A percentile compares a stretch with the other conserved stretches of the same genome.
phyloP scores from a whole-genome alignment of 2,329 filamentous ascomycete species.

The Pyrenophora graminea region DNA sequence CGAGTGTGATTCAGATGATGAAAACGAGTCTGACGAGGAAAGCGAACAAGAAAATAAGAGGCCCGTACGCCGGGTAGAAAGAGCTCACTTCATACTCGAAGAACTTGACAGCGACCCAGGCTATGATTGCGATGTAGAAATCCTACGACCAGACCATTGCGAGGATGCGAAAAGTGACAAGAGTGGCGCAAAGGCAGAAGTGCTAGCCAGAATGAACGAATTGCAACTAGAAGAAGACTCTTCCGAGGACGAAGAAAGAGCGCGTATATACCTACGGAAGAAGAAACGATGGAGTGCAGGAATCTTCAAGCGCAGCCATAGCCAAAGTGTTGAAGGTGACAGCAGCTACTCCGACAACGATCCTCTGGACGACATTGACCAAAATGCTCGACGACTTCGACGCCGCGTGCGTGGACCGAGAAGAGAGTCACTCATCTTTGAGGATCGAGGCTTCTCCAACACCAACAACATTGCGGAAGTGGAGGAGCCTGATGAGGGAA shows the following conservation, averaged over 20 bases:
- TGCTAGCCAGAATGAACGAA: constrained; percentile 41
- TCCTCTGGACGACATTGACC: constrained; percentile 46
- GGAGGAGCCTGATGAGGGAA: constrained; percentile 43
- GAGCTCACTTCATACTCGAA: constrained; percentile 49
- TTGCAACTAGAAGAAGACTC: constrained; percentile 42
- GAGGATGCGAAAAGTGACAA: constrained; percentile 49
- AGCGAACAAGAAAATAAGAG: constrained; percentile 31
- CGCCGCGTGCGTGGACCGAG: constrained; percentile 47
- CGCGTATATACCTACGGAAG: constrained; percentile 37
- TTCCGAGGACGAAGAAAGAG: constrained; percentile 38
- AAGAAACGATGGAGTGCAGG: constrained; percentile 50
- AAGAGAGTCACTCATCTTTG: constrained; percentile 45
- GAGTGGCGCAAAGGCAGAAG: constrained; percentile 35
- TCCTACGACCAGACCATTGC: constrained; percentile 51
- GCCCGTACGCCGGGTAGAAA: constrained; percentile 32
- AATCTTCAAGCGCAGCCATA: constrained; percentile 53
- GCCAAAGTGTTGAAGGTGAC: constrained; percentile 52
- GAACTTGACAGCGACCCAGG: constrained; percentile 48
- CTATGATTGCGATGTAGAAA: constrained; percentile 49
- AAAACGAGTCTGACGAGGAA: constrained; percentile 34
- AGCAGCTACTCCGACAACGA: constrained; percentile 50
- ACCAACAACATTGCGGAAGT: constrained; percentile 45
- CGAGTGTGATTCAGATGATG: constrained; percentile 7
- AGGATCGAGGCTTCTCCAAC: constrained; percentile 46
- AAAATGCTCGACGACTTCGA: constrained; percentile 48